A percentile compares a stretch with the other conserved stretches of the same genome.
Conservation (phyloP, 768 basidiomycete genomes). For the Mycena maculata region DNA sequence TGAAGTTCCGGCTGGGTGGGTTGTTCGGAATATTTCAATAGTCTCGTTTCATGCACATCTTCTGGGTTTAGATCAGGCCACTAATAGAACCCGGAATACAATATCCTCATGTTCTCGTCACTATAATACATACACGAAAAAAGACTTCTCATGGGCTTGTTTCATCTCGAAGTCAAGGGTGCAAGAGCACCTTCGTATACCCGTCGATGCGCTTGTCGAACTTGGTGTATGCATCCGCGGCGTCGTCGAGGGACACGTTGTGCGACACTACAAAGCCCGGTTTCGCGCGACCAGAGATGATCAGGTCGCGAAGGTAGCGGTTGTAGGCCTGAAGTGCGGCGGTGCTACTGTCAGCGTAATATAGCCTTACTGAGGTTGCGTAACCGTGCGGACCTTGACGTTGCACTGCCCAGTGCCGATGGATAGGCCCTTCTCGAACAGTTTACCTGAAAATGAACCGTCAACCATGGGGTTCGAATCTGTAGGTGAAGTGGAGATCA, state of each 20-base stretch:
- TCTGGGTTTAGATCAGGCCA: too few relatives aligned
- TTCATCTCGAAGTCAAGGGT: conserved; percentile 53
- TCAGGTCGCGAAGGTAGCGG: conserved; percentile 64
- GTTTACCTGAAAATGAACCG: conserved; percentile 40
- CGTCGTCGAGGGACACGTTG: conserved; percentile 60
- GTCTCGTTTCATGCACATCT: too few relatives aligned
- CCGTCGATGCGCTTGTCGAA: conserved; percentile 66
- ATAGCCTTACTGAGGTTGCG: too few relatives aligned
- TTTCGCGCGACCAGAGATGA: conserved; percentile 64
- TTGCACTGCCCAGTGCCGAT: conserved; percentile 69
- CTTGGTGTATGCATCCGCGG: conserved; percentile 62
- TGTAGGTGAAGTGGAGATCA: background rate
- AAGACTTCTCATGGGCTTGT: background rate
- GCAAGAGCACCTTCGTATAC: conserved; percentile 64
- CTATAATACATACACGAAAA: background rate
- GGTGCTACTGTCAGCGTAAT: too few relatives aligned
- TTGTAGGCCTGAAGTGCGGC: conserved; percentile 55
- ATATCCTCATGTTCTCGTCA: too few relatives aligned
- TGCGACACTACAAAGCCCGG: conserved; percentile 68
- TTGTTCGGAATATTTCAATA: too few relatives aligned
- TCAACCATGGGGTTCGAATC: too few relatives aligned
- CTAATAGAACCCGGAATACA: too few relatives aligned
- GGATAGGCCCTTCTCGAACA: conserved; percentile 68
- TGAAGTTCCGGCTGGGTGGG: too few relatives aligned
- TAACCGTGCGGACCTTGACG: conserved; percentile 58